Percentiles rank a stretch among this genome's conserved stretches.
phyloP scores from a whole-genome alignment of 2,329 filamentous ascomycete genomes.

The Trichoderma sp. region DNA sequence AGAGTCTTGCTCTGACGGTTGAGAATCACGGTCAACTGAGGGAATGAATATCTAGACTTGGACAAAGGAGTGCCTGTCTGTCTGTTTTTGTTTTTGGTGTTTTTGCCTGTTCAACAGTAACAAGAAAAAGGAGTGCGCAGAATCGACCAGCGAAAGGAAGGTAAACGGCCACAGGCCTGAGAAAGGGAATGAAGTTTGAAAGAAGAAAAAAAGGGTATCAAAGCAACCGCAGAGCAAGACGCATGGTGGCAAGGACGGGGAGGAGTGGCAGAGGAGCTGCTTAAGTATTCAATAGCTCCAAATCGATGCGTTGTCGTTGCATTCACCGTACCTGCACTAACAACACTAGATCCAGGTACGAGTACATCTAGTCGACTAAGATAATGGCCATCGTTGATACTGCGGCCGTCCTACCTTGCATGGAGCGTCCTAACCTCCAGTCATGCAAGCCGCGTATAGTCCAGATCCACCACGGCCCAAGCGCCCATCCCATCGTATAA shows the following conservation, averaged over 20 bases:
- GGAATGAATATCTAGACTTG: neutral
- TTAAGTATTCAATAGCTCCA: neutral
- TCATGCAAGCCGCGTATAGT: neutral
- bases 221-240: neutral
- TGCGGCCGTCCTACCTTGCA: neutral
- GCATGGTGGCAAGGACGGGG: neutral
- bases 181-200: neutral
- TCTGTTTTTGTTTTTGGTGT: neutral
- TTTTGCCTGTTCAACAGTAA: neutral
- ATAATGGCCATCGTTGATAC: neutral
- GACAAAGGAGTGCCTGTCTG: slow-evolving; percentile 1
- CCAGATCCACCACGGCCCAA: slow-evolving; percentile 4
- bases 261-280: neutral
- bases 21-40: neutral
- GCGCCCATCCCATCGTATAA: neutral
- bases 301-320: neutral
- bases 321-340: neutral
- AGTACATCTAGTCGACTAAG: neutral
- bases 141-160: slow-evolving; percentile 20
- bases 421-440: neutral
- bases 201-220: neutral
- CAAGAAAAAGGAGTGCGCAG: slow-evolving; percentile 12
- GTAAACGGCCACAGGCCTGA: slow-evolving; percentile 14
- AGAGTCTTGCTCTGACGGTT: neutral
- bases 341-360: neutral